Percentiles rank a stretch among this genome's conserved stretches.
phyloP scores from a whole-genome alignment of 306 rosid genomes.

The Citrullus amarus region DNA sequence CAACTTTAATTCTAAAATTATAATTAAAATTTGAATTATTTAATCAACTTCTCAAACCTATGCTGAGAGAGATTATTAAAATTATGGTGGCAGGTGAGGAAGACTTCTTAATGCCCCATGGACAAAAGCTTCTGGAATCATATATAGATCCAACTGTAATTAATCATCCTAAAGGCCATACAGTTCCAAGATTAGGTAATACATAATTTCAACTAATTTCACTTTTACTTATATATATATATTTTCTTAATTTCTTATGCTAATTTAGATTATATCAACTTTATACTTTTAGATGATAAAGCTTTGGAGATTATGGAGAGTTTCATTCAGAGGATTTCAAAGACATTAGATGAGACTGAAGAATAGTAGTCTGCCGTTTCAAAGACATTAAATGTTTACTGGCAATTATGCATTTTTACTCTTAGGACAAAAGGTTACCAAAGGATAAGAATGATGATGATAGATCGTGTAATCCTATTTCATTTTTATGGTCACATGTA shows the following conservation, averaged over 20 bases:
- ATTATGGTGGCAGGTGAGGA: conserved; percentile 40
- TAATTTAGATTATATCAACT: not conserved
- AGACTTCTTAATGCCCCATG: conserved; percentile 56
- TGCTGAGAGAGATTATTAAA: not conserved
- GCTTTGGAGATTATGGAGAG: not conserved
- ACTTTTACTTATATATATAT: not conserved
- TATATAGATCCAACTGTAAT: conserved; percentile 45
- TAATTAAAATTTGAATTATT: not conserved
- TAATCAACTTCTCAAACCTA: not conserved
- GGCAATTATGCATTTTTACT: not conserved
- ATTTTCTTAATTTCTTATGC: not conserved
- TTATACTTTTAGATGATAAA: not conserved
- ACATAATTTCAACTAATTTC: not conserved
- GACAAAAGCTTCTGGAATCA: conserved; percentile 34
- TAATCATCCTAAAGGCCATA: conserved; percentile 81
- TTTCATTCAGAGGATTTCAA: not conserved
- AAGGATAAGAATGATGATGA: not conserved
- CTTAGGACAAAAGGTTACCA: not conserved
- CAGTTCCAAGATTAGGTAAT: conserved; percentile 60
- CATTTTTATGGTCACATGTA: not conserved
- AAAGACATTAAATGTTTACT: not conserved
- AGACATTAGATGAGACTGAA: not conserved
- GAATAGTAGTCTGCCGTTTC: not conserved
- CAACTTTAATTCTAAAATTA: not conserved
- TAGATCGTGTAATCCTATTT: not conserved